Conservation (phyloP, 2,329 filamentous ascomycete species). For the Biscogniauxia mediterranea region DNA sequence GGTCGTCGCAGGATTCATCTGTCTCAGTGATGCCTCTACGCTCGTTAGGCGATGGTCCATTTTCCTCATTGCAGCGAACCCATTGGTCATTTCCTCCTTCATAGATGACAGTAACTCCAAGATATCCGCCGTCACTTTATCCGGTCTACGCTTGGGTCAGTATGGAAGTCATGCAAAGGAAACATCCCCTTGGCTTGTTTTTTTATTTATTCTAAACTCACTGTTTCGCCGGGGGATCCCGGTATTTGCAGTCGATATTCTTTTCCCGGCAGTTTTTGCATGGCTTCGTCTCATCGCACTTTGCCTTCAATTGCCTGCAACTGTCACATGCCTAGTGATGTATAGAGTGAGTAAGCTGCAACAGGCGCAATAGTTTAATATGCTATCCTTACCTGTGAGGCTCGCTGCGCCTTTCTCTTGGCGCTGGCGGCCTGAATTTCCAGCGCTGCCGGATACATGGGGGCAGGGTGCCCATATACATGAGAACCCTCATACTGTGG, state of each 20-base stretch:
- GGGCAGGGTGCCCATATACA: constrained; percentile 36
- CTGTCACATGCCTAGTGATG: constrained; percentile 76
- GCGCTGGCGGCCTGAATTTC: constrained; percentile 41
- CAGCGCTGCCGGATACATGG: constrained; percentile 37
- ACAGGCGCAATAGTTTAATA: neutral
- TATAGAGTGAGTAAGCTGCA: constrained; percentile 21
- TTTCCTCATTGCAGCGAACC: constrained; percentile 30
- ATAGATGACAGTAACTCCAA: constrained; percentile 49
- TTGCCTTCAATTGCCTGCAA: constrained; percentile 83
- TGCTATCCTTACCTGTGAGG: constrained; percentile 53
- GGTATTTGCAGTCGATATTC: constrained; percentile 78
- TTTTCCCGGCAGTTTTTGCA: constrained; percentile 89
- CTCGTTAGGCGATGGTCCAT: constrained; percentile 39
- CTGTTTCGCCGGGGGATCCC: constrained; percentile 89
- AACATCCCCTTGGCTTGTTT: constrained; percentile 1
- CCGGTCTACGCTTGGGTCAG: constrained; percentile 42
- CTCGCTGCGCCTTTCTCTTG: constrained; percentile 64
- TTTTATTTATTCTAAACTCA: constrained; percentile 52
- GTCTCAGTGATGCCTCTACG: constrained; percentile 36
- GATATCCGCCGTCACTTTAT: constrained; percentile 61
- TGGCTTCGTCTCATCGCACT: constrained; percentile 84
- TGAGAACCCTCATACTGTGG: constrained; percentile 35
- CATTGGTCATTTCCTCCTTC: constrained; percentile 37
- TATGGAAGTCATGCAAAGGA: neutral
- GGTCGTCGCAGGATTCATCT: constrained; percentile 26